Percentiles rank a stretch among this genome's conserved stretches.
Conservation (phyloP, 345 rosid genomes). For the Boechera divaricarpa region DNA sequence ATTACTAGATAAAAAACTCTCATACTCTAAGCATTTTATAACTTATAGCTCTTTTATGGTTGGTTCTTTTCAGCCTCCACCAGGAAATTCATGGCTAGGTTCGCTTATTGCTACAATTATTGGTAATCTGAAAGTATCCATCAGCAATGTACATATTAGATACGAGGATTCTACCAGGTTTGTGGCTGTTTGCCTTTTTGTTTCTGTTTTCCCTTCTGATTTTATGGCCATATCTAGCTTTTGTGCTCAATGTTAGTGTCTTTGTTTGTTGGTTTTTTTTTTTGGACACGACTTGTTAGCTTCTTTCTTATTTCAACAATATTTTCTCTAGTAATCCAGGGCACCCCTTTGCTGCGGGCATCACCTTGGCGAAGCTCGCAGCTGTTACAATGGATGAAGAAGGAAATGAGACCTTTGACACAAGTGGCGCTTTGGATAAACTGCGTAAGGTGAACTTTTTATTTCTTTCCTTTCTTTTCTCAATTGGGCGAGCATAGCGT, state of each 20-base stretch:
- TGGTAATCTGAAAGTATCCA: slow-evolving; percentile 96
- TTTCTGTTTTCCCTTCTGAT: slow-evolving; percentile 2
- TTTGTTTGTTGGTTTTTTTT: slow-evolving; percentile 10
- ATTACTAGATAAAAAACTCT: neutral
- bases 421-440: slow-evolving; percentile 96
- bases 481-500: slow-evolving; percentile 19
- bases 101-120: slow-evolving; percentile 91
- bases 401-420: slow-evolving; percentile 96
- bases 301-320: slow-evolving; percentile 40
- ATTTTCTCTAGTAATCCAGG: slow-evolving; percentile 72
- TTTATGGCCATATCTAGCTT: neutral
- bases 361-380: slow-evolving; percentile 95
- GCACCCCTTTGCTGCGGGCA: slow-evolving; percentile 89
- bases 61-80: slow-evolving; percentile 65
- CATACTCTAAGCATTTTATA: slow-evolving; percentile 29
- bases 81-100: slow-evolving; percentile 95
- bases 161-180: slow-evolving; percentile 92
- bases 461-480: slow-evolving; percentile 36
- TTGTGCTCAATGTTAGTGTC: slow-evolving; percentile 10
- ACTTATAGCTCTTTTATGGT: slow-evolving; percentile 38
- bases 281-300: slow-evolving; percentile 29
- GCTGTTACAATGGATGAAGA: slow-evolving; percentile 98
- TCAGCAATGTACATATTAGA: slow-evolving; percentile 98
- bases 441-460: slow-evolving; percentile 78
- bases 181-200: slow-evolving; percentile 36